Conservation (phyloP, 1,139 yeast genomes). For the Suhomyces yuchorum region DNA sequence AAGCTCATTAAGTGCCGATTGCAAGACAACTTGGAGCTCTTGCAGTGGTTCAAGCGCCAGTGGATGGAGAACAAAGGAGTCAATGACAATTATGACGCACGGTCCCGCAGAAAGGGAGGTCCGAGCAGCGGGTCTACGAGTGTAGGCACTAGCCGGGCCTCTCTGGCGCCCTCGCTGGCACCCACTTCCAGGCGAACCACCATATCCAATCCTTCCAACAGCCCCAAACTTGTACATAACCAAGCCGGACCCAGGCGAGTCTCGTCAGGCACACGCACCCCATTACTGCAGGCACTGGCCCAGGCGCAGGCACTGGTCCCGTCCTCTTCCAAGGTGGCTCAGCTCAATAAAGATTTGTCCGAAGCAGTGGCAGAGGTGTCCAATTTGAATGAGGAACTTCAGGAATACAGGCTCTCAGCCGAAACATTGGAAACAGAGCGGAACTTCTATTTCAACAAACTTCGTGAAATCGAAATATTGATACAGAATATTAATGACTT, state of each 20-base stretch:
- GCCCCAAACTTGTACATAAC: slow-evolving; percentile 7
- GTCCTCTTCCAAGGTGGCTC: slow-evolving; percentile 12
- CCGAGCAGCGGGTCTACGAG: not conserved
- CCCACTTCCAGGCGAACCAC: slow-evolving; percentile 9
- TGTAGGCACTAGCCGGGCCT: slow-evolving; percentile 4
- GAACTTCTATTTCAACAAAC: slow-evolving; percentile 85
- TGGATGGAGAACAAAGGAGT: slow-evolving; percentile 76
- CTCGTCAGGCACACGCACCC: slow-evolving; percentile 9
- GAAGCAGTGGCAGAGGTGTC: slow-evolving; percentile 33
- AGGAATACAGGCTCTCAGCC: slow-evolving; percentile 53
- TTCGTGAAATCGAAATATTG: slow-evolving; percentile 83
- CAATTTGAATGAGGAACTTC: slow-evolving; percentile 49
- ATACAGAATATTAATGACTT: slow-evolving; percentile 64
- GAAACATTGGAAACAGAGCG: slow-evolving; percentile 76
- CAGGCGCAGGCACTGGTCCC: slow-evolving; percentile 7
- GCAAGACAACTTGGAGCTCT: slow-evolving; percentile 90
- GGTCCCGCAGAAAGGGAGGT: slow-evolving; percentile 25
- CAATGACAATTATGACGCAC: slow-evolving; percentile 68
- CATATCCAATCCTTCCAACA: slow-evolving; percentile 4
- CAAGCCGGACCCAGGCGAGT: slow-evolving; percentile 7
- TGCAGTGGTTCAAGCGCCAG: slow-evolving; percentile 86
- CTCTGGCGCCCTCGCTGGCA: slow-evolving; percentile 12
- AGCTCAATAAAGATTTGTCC: slow-evolving; percentile 15
- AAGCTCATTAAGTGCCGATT: slow-evolving; percentile 80
- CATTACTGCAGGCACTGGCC: slow-evolving; percentile 5